These are phyloP conservation scores for Globisporangium canariense DNA, from an alignment of 352 stramenopile species.

Conservation along the genomic window DNA sequence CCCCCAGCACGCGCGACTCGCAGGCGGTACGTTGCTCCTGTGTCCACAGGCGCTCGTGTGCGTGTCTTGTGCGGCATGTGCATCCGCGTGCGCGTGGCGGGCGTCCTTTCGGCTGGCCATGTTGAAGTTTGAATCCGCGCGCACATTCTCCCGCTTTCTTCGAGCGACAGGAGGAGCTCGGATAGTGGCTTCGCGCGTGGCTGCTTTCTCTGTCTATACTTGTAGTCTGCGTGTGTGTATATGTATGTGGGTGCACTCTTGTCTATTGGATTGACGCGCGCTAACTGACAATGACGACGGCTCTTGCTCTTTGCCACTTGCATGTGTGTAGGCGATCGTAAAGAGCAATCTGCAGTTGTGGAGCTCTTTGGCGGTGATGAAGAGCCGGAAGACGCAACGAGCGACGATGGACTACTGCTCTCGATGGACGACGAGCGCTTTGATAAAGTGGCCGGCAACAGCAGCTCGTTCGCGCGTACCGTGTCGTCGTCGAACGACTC, in stretches of 20 bases:
- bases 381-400: slow-evolving; percentile 15
- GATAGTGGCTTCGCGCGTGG: not conserved
- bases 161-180: not conserved
- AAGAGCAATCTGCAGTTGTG: slow-evolving; percentile 3
- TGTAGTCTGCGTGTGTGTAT: not conserved
- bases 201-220: not conserved
- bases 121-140: slow-evolving; percentile 5
- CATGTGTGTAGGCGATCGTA: not conserved
- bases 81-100: not conserved
- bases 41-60: not conserved
- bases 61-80: not conserved
- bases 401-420: slow-evolving; percentile 4
- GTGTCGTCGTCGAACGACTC: slow-evolving; percentile 24
- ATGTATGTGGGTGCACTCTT: not conserved
- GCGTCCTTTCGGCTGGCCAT: not conserved
- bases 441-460: slow-evolving; percentile 6
- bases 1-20: slow-evolving; percentile 2
- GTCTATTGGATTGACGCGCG: not conserved
- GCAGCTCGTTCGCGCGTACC: slow-evolving; percentile 14
- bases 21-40: slow-evolving; percentile 5
- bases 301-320: not conserved
- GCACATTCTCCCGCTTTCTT: not conserved
- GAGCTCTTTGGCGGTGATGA: slow-evolving; percentile 6
- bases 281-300: not conserved
- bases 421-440: slow-evolving; percentile 11